These are phyloP conservation scores for Talaromyces sp. DNA, from an alignment of 2,329 filamentous ascomycete species.

Conservation along the genomic window DNA sequence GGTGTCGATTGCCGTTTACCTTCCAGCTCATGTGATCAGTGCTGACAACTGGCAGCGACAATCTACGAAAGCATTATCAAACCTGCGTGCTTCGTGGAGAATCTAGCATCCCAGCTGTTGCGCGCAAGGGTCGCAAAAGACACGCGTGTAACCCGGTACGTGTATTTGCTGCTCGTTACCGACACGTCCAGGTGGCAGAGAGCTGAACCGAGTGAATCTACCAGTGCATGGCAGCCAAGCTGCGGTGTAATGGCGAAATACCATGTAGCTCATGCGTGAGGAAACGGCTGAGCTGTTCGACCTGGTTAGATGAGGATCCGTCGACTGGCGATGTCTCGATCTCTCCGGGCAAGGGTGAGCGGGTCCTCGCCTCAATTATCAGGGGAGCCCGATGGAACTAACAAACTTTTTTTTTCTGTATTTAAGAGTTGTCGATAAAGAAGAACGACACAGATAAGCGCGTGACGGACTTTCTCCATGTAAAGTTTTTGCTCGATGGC, in stretches of 20 bases:
- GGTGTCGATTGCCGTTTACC: constrained; percentile 23
- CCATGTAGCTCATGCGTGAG: constrained; percentile 42
- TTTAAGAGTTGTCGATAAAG: no score
- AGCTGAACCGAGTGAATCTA: background rate
- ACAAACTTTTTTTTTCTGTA: background rate
- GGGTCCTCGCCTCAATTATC: no score
- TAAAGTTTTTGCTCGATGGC: constrained; percentile 42
- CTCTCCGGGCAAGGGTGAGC: no score
- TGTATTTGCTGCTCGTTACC: background rate
- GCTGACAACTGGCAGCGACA: constrained; percentile 29
- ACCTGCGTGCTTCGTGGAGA: constrained; percentile 38
- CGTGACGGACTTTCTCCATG: constrained; percentile 18
- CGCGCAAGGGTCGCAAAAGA: constrained; percentile 39
- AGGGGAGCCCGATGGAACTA: constrained; percentile 5
- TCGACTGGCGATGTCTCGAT: no score
- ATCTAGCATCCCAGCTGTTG: constrained; percentile 39
- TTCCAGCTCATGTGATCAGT: background rate
- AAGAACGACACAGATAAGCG: no score
- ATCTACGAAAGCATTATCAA: constrained; percentile 42
- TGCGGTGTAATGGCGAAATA: constrained; percentile 42
- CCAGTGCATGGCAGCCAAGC: constrained; percentile 44
- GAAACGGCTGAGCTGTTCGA: constrained; percentile 24
- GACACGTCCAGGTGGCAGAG: no score
- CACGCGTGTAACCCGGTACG: constrained; percentile 44
- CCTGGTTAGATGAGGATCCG: no score